These are phyloP conservation scores for Bauhinia variegata DNA, from an alignment of 306 rosid genomes.

Conservation along the genomic window DNA sequence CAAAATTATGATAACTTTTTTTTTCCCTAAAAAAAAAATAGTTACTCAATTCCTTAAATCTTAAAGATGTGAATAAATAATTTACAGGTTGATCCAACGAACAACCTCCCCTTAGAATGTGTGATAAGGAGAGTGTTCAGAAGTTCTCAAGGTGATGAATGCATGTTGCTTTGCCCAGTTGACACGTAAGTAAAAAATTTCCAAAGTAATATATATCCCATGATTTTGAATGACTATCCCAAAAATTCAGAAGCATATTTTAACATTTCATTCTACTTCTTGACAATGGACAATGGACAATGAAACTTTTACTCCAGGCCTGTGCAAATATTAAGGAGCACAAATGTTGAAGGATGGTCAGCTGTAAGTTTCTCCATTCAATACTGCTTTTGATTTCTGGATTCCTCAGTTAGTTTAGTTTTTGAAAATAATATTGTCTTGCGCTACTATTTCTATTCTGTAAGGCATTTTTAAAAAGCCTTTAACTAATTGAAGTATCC, in stretches of 20 bases:
- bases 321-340: constrained; percentile 77
- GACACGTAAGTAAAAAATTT: constrained; percentile 70
- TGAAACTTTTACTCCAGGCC: constrained; percentile 64
- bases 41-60: constrained; percentile 2
- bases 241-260: constrained; percentile 5
- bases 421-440: constrained; percentile 1
- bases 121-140: constrained; percentile 80
- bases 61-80: constrained; percentile 28
- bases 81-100: constrained; percentile 80
- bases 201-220: not conserved
- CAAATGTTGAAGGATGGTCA: constrained; percentile 79
- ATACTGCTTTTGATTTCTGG: not conserved
- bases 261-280: constrained; percentile 14
- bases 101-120: constrained; percentile 78
- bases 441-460: constrained; percentile 3
- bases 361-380: constrained; percentile 62
- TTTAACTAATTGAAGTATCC: constrained; percentile 21
- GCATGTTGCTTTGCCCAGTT: constrained; percentile 86
- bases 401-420: not conserved
- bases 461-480: constrained; percentile 14
- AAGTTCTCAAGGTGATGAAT: constrained; percentile 77
- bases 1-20: not conserved
- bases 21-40: too few relatives aligned
- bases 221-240: not conserved
- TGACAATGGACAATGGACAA: constrained; percentile 11